Evolutionary conservation across 2,329 filamentous ascomycete genomes (phyloP), one percentile per base, ranked within the genome.

Genomic region (Pestalotiopsis sp.): DNA sequence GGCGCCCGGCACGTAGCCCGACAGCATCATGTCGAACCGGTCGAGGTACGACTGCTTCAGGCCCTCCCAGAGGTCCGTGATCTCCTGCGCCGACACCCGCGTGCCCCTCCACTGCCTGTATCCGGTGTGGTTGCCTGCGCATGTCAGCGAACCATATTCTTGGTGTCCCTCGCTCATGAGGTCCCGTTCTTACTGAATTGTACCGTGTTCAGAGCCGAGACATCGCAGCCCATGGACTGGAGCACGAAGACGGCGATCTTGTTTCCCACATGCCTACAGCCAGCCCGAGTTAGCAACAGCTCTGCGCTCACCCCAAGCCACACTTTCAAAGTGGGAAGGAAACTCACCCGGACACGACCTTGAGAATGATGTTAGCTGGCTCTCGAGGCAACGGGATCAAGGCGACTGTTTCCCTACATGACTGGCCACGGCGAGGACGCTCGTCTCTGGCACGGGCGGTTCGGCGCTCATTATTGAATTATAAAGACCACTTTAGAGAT

Each of bases 231-330:
- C 64, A 99, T 83, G 0, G 93, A 92, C 80, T 99, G 95, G 87
- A 99, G 92, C 73, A 95, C 93, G 77, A 97, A 97, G 1, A 94
- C 94, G 57, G 95, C 95, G 86, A 99, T 97, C 76, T 95, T 97
- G 80, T 99, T 99, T 65, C 96, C 96, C 73, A 99, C 96, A 87
- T 98, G 95, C 79, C 96, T 97, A 79, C n/a, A 9, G 71, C 68
- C 49, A 31, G 6, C 6, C 49, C 64, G 64, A 36, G 49, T 70
- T 71, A 73, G 69, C 67, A 57, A 9, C 27, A 31, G 27, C 27
- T 31, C 58, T 36, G 62, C 65, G 71, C 25, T 3, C 25, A 25
- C 25, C 25, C 3, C 25, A 3, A 25, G 25, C 62, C 67, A 23
- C 7, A 23, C 7, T 13, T 7, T 41, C 59, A 66, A 66, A 61